A percentile compares a stretch with the other conserved stretches of the same genome.
These are phyloP conservation scores for Epichloe uncinata DNA, from an alignment of 2,329 filamentous ascomycete species.

Conservation along the genomic window DNA sequence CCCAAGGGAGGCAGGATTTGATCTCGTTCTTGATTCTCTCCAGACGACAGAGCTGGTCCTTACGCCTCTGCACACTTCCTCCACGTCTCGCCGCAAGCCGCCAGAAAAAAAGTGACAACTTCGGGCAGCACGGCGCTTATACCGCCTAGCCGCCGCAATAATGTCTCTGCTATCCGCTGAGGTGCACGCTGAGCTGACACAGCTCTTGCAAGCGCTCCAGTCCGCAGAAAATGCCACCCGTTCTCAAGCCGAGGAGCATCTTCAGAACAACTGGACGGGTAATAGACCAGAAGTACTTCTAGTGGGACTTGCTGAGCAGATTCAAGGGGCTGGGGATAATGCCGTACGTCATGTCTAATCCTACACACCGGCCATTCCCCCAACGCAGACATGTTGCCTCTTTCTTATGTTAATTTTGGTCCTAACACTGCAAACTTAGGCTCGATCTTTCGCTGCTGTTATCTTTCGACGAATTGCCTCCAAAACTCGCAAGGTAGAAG, in stretches of 20 bases:
- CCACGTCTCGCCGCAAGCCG: neutral
- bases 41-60: neutral
- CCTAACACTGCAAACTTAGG: conserved; percentile 34
- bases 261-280: conserved; percentile 81
- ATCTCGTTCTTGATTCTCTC: conserved; percentile 4
- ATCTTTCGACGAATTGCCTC: conserved; percentile 89
- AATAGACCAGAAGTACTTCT: conserved; percentile 74
- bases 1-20: conserved; percentile 3
- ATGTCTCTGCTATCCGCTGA: conserved; percentile 80
- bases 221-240: conserved; percentile 79
- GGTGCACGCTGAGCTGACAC: conserved; percentile 68
- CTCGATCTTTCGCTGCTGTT: conserved; percentile 81
- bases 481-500: conserved; percentile 66
- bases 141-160: conserved; percentile 13
- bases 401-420: neutral
- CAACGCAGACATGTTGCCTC: neutral
- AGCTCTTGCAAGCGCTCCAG: conserved; percentile 79
- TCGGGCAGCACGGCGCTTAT: conserved; percentile 11
- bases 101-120: conserved; percentile 4
- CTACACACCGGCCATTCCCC: neutral
- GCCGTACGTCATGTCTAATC: conserved; percentile 35
- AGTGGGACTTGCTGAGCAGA: conserved; percentile 89
- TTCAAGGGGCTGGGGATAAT: conserved; percentile 61
- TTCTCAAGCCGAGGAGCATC: conserved; percentile 75
- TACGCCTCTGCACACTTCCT: neutral